Percentiles rank a stretch among this genome's conserved stretches.
Conservation (phyloP, 805 yeast genomes). For the Zygosaccharomyces kombuchaensis region DNA sequence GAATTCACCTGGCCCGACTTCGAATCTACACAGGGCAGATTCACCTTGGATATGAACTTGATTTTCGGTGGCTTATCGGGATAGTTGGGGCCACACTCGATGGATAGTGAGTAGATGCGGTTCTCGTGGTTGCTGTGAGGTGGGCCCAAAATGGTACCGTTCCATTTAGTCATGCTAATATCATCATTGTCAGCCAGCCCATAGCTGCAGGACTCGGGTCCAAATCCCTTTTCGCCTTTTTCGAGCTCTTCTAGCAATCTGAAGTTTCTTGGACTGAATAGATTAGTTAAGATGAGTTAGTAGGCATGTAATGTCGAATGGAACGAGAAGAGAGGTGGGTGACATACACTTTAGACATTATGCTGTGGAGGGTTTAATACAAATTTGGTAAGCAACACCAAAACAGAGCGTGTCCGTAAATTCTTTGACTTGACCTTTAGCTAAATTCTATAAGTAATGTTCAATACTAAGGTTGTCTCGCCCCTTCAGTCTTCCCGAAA, state of each 20-base stretch:
- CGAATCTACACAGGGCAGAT: conserved; percentile 84
- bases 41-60: conserved; percentile 74
- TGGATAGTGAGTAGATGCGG: conserved; percentile 78
- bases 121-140: conserved; percentile 90
- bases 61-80: conserved; percentile 89
- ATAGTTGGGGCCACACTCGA: conserved; percentile 77
- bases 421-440: neutral
- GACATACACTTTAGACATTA: conserved; percentile 48
- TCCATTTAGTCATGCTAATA: conserved; percentile 92
- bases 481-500: conserved; percentile 2
- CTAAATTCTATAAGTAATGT: neutral
- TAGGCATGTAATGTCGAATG: neutral
- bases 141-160: conserved; percentile 96
- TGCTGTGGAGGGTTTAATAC: neutral
- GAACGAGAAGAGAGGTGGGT: neutral
- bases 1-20: conserved; percentile 52
- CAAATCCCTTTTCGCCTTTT: conserved; percentile 96
- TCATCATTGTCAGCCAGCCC: conserved; percentile 90
- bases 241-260: conserved; percentile 93
- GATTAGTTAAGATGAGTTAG: conserved; percentile 2
- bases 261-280: conserved; percentile 73
- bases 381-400: neutral
- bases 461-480: neutral
- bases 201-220: conserved; percentile 94
- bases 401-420: neutral